A percentile compares a stretch with the other conserved stretches of the same genome.
Conservation (phyloP, 257 asterid species). For the Solanum lignicaule region DNA sequence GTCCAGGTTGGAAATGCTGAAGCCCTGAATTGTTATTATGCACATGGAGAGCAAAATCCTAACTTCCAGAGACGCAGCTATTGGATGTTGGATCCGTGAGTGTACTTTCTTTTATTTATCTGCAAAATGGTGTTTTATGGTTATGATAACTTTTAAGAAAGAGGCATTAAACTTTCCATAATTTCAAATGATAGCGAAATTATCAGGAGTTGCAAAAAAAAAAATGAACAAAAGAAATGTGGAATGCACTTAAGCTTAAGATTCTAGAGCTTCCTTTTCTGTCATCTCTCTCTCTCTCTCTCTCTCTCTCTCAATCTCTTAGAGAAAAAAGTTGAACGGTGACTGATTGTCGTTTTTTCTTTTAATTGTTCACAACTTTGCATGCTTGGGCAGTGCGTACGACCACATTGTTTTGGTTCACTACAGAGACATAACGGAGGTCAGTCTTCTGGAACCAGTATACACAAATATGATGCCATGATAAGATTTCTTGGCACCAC, state of each 20-base stretch:
- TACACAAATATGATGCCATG: slow-evolving; percentile 2
- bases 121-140: background rate
- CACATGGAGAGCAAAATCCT: slow-evolving; percentile 78
- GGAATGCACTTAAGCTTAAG: background rate
- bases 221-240: background rate
- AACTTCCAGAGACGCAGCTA: slow-evolving; percentile 91
- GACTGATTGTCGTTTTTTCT: background rate
- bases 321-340: background rate
- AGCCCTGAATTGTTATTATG: slow-evolving; percentile 89
- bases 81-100: slow-evolving; percentile 97
- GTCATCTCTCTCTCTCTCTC: background rate
- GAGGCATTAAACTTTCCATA: background rate
- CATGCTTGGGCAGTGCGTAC: slow-evolving; percentile 33
- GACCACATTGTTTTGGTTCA: slow-evolving; percentile 79
- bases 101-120: slow-evolving; percentile 1
- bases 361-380: background rate
- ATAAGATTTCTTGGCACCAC: background rate
- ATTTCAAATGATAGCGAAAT: background rate
- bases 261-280: background rate
- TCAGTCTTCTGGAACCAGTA: slow-evolving; percentile 20
- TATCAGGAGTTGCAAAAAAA: background rate
- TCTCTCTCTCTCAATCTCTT: background rate
- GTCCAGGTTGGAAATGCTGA: slow-evolving; percentile 87
- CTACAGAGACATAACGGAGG: slow-evolving; percentile 65
- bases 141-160: background rate